A percentile compares a stretch with the other conserved stretches of the same genome.
Conservation (phyloP, 2,329 filamentous ascomycete species). For the Claviceps digitariae region DNA sequence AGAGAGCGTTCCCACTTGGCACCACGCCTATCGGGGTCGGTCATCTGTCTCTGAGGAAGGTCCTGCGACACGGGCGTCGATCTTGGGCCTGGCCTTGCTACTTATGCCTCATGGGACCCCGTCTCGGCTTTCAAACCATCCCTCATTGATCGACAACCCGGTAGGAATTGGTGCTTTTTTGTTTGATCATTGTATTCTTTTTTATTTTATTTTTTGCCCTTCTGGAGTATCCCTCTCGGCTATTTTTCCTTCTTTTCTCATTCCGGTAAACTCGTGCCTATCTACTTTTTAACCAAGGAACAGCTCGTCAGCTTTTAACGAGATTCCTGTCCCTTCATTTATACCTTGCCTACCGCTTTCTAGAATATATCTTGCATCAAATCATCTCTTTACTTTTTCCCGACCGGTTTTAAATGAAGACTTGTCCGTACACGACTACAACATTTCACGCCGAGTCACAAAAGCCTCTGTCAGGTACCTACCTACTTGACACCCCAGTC, state of each 20-base stretch:
- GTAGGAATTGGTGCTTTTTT: constrained; percentile 27
- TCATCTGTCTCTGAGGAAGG: constrained; percentile 6
- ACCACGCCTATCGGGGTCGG: constrained; percentile 7
- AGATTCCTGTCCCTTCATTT: constrained; percentile 30
- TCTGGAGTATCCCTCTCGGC: constrained; percentile 25
- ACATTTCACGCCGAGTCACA: constrained; percentile 15
- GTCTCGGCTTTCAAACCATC: constrained; percentile 18
- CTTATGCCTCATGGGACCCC: constrained; percentile 35
- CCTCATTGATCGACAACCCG: constrained; percentile 34
- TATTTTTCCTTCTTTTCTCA: constrained; percentile 36
- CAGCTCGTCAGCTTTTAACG: constrained; percentile 16
- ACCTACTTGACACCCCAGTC: constrained; percentile 1
- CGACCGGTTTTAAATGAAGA: not conserved
- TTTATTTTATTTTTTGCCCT: constrained; percentile 27
- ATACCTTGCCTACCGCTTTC: constrained; percentile 4
- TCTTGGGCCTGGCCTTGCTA: constrained; percentile 28
- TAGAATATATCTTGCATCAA: not conserved
- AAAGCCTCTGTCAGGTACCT: constrained; percentile 3
- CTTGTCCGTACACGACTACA: constrained; percentile 16
- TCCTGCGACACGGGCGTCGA: constrained; percentile 20
- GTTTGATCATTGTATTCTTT: constrained; percentile 26
- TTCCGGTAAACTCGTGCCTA: constrained; percentile 14
- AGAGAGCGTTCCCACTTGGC: constrained; percentile 9
- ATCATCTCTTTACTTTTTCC: not conserved
- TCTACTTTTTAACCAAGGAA: constrained; percentile 25